These are phyloP conservation scores for Anastatica hierochuntica DNA, from an alignment of 345 rosid genomes.

Conservation along the genomic window DNA sequence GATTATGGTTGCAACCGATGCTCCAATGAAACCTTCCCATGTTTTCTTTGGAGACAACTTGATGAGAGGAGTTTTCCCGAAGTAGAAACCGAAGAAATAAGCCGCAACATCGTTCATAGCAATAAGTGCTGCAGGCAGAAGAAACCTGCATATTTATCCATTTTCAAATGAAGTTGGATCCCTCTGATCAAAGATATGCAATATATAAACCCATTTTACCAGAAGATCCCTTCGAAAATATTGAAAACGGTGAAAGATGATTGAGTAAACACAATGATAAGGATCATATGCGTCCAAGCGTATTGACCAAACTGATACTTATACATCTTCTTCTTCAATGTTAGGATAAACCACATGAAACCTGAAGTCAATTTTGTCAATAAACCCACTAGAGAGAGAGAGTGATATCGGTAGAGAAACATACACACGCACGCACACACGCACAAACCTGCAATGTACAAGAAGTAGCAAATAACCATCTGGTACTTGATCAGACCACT, in stretches of 20 bases:
- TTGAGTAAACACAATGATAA: conserved; percentile 85
- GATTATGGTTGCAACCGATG: conserved; percentile 68
- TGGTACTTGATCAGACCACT: conserved; percentile 83
- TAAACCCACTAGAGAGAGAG: neutral
- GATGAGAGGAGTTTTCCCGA: conserved; percentile 87
- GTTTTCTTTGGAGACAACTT: conserved; percentile 94
- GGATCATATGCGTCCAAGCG: conserved; percentile 99
- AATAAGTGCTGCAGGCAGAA: conserved; percentile 86
- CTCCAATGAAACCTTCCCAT: conserved; percentile 99
- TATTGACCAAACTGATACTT: conserved; percentile 97
- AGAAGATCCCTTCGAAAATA: conserved; percentile 91
- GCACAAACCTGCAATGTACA: conserved; percentile 72
- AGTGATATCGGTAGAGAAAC: neutral
- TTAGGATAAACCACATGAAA: conserved; percentile 93
- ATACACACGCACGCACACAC: neutral
- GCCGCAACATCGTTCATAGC: conserved; percentile 88
- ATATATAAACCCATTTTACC: conserved; percentile 34
- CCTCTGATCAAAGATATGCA: no score
- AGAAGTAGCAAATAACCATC: conserved; percentile 77
- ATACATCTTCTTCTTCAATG: conserved; percentile 91
- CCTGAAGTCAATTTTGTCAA: conserved; percentile 31
- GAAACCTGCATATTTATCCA: conserved; percentile 51
- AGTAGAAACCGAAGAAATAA: conserved; percentile 81
- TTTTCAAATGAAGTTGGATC: conserved; percentile 42
- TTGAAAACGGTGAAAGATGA: conserved; percentile 87